Evolutionary conservation across 768 basidiomycete genomes (phyloP), one percentile per base, ranked within the genome.

Genomic region (Rickenella mellea): DNA sequence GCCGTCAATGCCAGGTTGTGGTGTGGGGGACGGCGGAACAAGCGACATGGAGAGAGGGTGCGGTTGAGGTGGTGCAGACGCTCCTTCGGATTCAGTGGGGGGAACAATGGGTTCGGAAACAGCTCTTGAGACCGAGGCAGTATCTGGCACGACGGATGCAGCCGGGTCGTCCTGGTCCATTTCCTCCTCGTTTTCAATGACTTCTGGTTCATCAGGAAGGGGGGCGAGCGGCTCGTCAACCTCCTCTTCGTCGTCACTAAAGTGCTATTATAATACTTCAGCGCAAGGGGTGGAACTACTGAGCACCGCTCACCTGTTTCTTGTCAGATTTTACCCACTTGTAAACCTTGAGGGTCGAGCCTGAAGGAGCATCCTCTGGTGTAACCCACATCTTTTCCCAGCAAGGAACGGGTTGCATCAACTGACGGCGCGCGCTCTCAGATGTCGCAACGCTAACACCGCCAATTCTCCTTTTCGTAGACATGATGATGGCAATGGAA

Each of bases 361-460:
- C 73, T 20, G 74, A 58, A 14, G 74, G 52, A 19, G 73, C 64
- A 41, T 66, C 67, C 44, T 80, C 80, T 27, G 80, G 74, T 10
- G 68, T 58, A 9, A 74, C 67, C 83, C 83, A 85, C 27, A 70
- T 66, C 62, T 81, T 84, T 62, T 89, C 85, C 87, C 86, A 91
- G 49, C 80, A 84, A 21, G 71, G 74, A n/a, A 89, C 87, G 6
- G 87, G 87, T 54, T 85, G 83, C 82, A 89, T 87, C n/a, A 88
- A 68, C 59, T 86, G 82, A 45, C 85, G 73, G 28, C 85, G 73
- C 26, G 85, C 84, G 36, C 83, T 83, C 58, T 89, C 85, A 2
- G 83, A 82, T 39, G 80, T 81, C 37, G 83, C 80, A 19, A 70
- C 68, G 53, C 78, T 83, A 47, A 88, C 77, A 19, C 43, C 33